These are phyloP conservation scores for Acanthamoeba lenticulata DNA, from an alignment of 208 protist species.

Conservation along the genomic window DNA sequence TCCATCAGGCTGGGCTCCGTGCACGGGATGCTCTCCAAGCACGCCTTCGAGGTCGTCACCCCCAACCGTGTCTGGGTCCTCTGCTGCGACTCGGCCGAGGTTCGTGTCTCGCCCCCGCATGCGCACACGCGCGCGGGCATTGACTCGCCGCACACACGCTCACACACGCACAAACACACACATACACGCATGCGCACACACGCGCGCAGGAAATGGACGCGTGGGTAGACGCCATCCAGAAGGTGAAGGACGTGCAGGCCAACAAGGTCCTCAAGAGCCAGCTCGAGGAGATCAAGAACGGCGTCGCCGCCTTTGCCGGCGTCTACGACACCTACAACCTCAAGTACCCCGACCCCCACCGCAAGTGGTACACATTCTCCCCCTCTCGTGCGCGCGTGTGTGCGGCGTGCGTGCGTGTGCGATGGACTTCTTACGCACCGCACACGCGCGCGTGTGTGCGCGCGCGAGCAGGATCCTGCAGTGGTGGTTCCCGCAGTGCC, in stretches of 20 bases:
- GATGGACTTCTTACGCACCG: no score
- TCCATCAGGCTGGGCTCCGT: background rate
- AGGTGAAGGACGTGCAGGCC: slow-evolving; percentile 46
- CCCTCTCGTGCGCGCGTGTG: no score
- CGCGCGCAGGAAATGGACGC: slow-evolving; percentile 29
- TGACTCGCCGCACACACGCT: background rate
- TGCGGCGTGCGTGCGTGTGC: no score
- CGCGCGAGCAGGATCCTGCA: background rate
- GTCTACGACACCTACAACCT: slow-evolving; percentile 48
- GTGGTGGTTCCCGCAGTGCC: slow-evolving; percentile 55
- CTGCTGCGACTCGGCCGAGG: slow-evolving; percentile 13
- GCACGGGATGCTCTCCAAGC: background rate
- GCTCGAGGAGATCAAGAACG: slow-evolving; percentile 42
- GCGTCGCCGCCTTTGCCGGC: slow-evolving; percentile 3
- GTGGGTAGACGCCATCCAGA: slow-evolving; percentile 48
- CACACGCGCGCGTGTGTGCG: background rate
- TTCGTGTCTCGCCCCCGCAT: background rate
- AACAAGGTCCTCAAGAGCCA: slow-evolving; percentile 60
- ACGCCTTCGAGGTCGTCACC: slow-evolving; percentile 49
- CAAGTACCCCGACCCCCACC: slow-evolving; percentile 27
- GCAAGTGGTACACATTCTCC: slow-evolving; percentile 29
- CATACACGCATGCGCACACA: background rate
- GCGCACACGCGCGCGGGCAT: background rate
- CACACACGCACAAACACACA: background rate
- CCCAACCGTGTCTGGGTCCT: slow-evolving; percentile 48